Conservation (phyloP, 257 asterid species). For the Prunella vulgaris region DNA sequence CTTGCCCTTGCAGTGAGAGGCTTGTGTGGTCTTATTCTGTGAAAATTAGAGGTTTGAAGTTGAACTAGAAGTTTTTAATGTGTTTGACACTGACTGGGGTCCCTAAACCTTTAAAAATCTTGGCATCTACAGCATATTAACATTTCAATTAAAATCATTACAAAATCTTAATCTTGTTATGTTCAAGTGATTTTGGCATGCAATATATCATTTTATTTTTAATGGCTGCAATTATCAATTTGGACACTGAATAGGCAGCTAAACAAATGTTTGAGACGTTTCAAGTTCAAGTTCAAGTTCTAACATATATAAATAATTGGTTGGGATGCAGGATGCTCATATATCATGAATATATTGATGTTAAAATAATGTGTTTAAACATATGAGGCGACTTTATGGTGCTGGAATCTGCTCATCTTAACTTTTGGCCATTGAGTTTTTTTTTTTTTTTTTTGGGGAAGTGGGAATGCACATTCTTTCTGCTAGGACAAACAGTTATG, state of each 20-base stretch:
- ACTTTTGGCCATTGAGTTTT: background rate
- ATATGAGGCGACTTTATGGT: background rate
- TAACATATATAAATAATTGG: background rate
- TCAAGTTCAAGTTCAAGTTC: background rate
- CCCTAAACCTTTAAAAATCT: background rate
- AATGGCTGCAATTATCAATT: background rate
- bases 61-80: background rate
- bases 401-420: background rate
- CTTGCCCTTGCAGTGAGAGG: background rate
- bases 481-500: background rate
- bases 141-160: background rate
- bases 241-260: background rate
- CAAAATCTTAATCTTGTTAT: background rate
- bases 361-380: background rate
- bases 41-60: background rate
- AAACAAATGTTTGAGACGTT: background rate
- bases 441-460: conserved; percentile 11
- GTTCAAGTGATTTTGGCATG: background rate
- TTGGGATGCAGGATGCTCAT: background rate
- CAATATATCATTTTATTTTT: background rate
- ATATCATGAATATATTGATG: background rate
- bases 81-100: background rate
- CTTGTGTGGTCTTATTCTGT: background rate
- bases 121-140: background rate
- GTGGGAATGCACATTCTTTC: background rate